These are phyloP conservation scores for Arctium minus DNA, from an alignment of 129 eudicot genomes.

Conservation along the genomic window DNA sequence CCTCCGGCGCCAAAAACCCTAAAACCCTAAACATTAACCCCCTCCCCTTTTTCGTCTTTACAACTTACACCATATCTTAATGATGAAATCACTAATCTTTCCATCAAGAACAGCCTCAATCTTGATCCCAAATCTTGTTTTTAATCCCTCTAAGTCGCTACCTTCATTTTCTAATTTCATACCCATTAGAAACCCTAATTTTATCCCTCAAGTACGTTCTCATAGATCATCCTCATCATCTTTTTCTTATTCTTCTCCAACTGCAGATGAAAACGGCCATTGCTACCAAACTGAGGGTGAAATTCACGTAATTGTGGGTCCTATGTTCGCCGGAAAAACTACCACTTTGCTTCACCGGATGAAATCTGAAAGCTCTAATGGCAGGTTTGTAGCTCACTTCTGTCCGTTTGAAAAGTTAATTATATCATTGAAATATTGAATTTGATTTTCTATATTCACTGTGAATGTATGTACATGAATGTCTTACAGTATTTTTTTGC, in stretches of 20 bases:
- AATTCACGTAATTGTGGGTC: conserved; percentile 81
- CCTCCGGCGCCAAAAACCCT: not conserved
- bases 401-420: not conserved
- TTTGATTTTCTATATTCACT: not conserved
- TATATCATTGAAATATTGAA: not conserved
- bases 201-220: not conserved
- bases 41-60: not conserved
- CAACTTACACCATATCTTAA: conserved; percentile 13
- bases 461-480: not conserved
- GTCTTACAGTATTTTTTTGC: not conserved
- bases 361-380: conserved; percentile 59
- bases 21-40: conserved; percentile 25
- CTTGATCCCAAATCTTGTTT: conserved; percentile 32
- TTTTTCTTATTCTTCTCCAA: conserved; percentile 1
- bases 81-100: conserved; percentile 60
- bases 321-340: conserved; percentile 96
- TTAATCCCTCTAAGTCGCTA: conserved; percentile 19
- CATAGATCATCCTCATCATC: conserved; percentile 4
- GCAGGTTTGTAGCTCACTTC: conserved; percentile 51
- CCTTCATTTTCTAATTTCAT: conserved; percentile 18
- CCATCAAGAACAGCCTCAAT: conserved; percentile 34
- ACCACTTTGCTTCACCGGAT: conserved; percentile 75
- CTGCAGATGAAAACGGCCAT: conserved; percentile 4
- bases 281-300: conserved; percentile 39
- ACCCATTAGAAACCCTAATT: conserved; percentile 33